Base-by-base conservation (phyloP, 208 protist species). In the Trypanosoma melophagium region DNA sequence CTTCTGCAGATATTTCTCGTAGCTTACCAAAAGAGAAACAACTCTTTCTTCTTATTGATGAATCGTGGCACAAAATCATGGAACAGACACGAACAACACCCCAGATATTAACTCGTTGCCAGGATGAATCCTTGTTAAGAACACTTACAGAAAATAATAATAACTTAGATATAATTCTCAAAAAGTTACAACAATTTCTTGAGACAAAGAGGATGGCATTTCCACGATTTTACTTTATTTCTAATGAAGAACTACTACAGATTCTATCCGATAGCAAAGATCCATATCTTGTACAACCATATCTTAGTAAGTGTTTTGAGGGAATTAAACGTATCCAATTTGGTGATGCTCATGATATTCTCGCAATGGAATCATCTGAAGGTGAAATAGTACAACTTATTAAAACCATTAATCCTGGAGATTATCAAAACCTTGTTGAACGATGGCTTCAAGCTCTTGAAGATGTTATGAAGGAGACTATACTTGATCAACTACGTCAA, bases 211-310 rank as follows among this genome's bases (percentile, higher is more conserved):
- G 98, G 21, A 95, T 97, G 83, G 84, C 85, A 28, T 98, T 98
- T 75, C 95, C 96, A 9, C 86, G 98, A 60, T 99, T 99, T 82
- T 99, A 98, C 76, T 98, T 99, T 73, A 94, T 98, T 54, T 97
- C 94, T 14, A 97, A 97, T 74, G 93, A 98, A 76, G 94, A 97
- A 79, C 76, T 98, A 57, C 76, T 98, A 38, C 91, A 99, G 79
- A 98, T 99, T 66, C 79, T 99, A 31, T 97, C 96, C 8, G 84
- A 98, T 78, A 95, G 89, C 63, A 96, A 96, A 60, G 96, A 99
- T 80, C 95, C 96, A 14, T 96, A 92, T 65, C 86, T 93, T 21
- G 93, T 99, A 41, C 95, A 98, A 83, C 90, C 89, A 22, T 97
- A 99, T 71, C 78, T 99, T 69, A 90, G 83, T 71, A 99, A 98